A percentile compares a stretch with the other conserved stretches of the same genome.
Evolutionary conservation across 306 rosid species (phyloP).

Genomic region (Dryas drummondii): DNA sequence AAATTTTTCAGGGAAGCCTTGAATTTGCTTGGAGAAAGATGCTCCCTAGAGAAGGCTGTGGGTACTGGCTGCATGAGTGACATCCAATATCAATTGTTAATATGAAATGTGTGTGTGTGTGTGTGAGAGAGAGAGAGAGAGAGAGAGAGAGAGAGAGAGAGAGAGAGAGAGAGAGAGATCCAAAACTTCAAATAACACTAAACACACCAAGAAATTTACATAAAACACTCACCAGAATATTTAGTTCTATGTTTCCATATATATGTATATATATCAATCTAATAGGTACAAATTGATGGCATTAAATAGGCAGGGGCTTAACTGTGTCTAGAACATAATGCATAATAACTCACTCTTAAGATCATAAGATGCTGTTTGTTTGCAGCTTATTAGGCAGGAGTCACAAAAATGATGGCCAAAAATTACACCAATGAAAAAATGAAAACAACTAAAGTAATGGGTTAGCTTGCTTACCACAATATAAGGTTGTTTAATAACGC

Average conservation of each 20-base stretch:
- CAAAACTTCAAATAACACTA: background rate
- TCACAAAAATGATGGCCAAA: background rate
- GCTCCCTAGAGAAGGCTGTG: background rate
- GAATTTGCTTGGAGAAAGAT: background rate
- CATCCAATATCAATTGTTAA: background rate
- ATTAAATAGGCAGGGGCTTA: too few species aligned
- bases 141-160: background rate
- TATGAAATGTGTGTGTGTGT: too few species aligned
- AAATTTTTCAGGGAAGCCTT: background rate
- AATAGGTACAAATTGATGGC: too few species aligned
- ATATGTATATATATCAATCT: too few species aligned
- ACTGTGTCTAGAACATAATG: too few species aligned
- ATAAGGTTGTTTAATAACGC: background rate
- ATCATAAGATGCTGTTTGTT: too few species aligned
- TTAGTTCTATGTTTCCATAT: too few species aligned
- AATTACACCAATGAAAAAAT: background rate
- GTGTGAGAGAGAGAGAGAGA: too few species aligned
- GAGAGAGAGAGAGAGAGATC: background rate
- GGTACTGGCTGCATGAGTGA: background rate
- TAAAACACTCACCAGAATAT: too few species aligned
- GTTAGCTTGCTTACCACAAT: slow-evolving; percentile 10
- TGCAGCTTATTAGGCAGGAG: background rate
- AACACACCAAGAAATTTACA: background rate
- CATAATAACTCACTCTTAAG: too few species aligned
- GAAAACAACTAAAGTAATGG: too few species aligned